phyloP scores from a whole-genome alignment of 176 grass and related monocot species.

The Eremochloa ophiuroides region DNA sequence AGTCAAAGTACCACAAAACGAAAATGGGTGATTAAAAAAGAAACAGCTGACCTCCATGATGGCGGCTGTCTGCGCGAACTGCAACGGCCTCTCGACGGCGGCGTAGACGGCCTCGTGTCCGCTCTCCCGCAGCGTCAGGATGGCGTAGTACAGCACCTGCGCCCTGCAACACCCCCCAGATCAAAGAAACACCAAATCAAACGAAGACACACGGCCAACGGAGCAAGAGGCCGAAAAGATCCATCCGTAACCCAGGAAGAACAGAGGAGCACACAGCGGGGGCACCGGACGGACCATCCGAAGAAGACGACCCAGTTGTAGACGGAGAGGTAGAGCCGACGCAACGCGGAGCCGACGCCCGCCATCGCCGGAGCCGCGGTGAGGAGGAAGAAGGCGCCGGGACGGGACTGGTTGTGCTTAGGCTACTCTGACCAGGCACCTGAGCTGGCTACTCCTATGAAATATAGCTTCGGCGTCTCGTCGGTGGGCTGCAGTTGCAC shows the following conservation, averaged over 20 bases:
- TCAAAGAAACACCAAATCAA: neutral
- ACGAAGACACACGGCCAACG: neutral
- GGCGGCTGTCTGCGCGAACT: conserved; percentile 45
- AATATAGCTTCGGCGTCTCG: neutral
- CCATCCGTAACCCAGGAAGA: neutral
- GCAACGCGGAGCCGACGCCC: neutral
- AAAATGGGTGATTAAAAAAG: neutral
- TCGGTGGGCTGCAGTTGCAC: neutral
- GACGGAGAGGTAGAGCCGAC: conserved; percentile 43
- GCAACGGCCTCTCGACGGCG: conserved; percentile 46
- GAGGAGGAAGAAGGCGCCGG: neutral
- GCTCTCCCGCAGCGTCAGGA: neutral
- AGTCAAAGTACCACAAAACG: neutral
- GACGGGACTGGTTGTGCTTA: neutral
- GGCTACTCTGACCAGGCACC: neutral
- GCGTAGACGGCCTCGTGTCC: conserved; percentile 40
- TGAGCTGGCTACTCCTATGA: neutral
- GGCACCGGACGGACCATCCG: conserved; percentile 40
- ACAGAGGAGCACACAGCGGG: no score
- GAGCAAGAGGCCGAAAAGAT: neutral
- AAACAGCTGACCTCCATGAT: conserved; percentile 32
- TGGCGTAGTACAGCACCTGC: conserved; percentile 40
- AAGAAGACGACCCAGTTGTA: conserved; percentile 55
- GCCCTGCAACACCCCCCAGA: conserved; percentile 26
- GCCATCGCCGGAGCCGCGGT: conserved; percentile 17